phyloP scores from a whole-genome alignment of 768 basidiomycete genomes.

The Strobilomyces echinocephalus region DNA sequence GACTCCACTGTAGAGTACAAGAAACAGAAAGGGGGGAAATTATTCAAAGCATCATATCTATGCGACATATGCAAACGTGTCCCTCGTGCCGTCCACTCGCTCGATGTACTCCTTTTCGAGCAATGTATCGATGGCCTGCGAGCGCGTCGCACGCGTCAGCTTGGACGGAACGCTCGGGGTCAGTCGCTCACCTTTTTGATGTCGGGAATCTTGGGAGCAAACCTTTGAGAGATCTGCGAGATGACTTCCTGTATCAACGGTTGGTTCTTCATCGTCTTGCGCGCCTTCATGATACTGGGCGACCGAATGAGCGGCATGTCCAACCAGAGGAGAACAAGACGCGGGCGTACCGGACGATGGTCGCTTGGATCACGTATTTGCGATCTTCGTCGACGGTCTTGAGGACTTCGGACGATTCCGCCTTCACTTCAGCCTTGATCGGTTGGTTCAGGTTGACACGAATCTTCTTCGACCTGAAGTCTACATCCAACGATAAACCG shows the following conservation, averaged over 20 bases:
- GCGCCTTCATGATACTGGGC: conserved; percentile 86
- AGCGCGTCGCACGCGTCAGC: conserved; percentile 5
- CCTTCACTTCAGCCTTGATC: conserved; percentile 92
- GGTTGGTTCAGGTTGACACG: conserved; percentile 87
- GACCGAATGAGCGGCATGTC: not conserved
- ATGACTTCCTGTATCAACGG: conserved; percentile 86
- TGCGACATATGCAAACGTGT: conserved; percentile 29
- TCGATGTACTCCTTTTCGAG: conserved; percentile 98
- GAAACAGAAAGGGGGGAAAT: no score
- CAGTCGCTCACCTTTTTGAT: conserved; percentile 76
- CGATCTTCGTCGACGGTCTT: conserved; percentile 96
- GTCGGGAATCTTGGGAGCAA: conserved; percentile 90
- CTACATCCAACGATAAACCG: conserved; percentile 34
- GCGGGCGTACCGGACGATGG: conserved; percentile 64
- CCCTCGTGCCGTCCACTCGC: conserved; percentile 69
- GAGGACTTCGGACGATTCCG: conserved; percentile 82
- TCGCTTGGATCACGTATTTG: conserved; percentile 93
- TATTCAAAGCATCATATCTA: conserved; percentile 9
- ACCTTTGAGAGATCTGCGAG: conserved; percentile 81
- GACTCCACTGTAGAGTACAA: conserved; percentile 2
- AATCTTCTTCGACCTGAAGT: conserved; percentile 92
- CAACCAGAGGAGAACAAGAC: not conserved
- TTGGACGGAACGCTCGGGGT: not conserved
- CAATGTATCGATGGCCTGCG: conserved; percentile 81
- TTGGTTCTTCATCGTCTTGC: conserved; percentile 94